phyloP scores from a whole-genome alignment of 805 yeast species.

The Candida quercuum region DNA sequence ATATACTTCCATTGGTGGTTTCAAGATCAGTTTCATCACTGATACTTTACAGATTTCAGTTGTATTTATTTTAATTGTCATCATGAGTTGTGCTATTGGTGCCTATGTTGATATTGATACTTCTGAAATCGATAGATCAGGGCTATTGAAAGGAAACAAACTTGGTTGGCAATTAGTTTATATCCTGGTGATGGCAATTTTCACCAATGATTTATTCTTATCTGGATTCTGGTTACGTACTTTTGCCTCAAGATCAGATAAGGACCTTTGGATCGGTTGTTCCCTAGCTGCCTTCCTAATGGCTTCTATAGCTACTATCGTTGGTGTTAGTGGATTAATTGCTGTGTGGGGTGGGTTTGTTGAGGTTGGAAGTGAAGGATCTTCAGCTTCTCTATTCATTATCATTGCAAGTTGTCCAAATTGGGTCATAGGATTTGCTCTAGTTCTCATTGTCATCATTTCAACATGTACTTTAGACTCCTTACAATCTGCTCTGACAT shows the following conservation, averaged over 20 bases:
- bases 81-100: conserved; percentile 78
- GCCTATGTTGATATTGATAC: conserved; percentile 55
- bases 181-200: conserved; percentile 78
- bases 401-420: conserved; percentile 68
- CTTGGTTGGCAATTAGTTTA: conserved; percentile 89
- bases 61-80: conserved; percentile 59
- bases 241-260: conserved; percentile 77
- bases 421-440: conserved; percentile 81
- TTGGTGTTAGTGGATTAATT: conserved; percentile 78
- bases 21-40: conserved; percentile 80
- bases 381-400: conserved; percentile 67
- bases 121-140: conserved; percentile 57
- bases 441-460: conserved; percentile 66
- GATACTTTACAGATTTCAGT: conserved; percentile 80
- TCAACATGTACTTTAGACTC: conserved; percentile 91
- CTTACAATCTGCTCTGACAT: conserved; percentile 80
- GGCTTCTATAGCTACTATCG: conserved; percentile 58
- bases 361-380: conserved; percentile 40
- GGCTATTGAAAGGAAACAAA: conserved; percentile 57
- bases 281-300: conserved; percentile 67
- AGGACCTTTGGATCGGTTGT: conserved; percentile 71
- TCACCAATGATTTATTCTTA: conserved; percentile 85
- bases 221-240: conserved; percentile 94
- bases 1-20: conserved; percentile 86
- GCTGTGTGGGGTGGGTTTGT: conserved; percentile 86